Evolutionary conservation across 768 basidiomycete species (phyloP).

Genomic region (Boletus sp.): DNA sequence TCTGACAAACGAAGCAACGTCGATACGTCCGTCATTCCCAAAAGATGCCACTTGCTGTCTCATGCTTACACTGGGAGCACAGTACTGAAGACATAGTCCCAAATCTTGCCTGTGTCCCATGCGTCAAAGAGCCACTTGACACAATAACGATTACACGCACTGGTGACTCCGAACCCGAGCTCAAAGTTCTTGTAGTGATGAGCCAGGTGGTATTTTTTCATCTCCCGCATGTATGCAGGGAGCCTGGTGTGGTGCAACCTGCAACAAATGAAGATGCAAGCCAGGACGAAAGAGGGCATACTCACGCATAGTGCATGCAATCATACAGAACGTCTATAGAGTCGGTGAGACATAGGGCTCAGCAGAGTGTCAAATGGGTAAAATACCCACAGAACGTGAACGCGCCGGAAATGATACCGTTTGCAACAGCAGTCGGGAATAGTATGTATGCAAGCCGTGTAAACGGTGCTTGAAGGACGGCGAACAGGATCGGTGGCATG

Average conservation of each 20-base stretch:
- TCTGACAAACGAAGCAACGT: conserved; percentile 8
- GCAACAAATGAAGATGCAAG: conserved; percentile 4
- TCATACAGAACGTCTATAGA: conserved; percentile 74
- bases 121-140: conserved; percentile 1
- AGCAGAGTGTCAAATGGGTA: neutral
- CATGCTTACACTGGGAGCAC: conserved; percentile 54
- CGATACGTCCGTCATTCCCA: neutral
- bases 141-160: conserved; percentile 38
- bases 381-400: conserved; percentile 64
- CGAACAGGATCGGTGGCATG: conserved; percentile 91
- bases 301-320: conserved; percentile 89
- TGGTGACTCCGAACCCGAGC: conserved; percentile 95
- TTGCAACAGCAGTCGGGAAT: conserved; percentile 82
- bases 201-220: conserved; percentile 97
- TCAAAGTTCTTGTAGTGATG: conserved; percentile 99
- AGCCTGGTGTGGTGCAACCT: conserved; percentile 84
- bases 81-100: conserved; percentile 92
- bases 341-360: conserved; percentile 6
- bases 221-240: conserved; percentile 80
- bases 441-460: conserved; percentile 77
- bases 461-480: conserved; percentile 75
- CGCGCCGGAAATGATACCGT: conserved; percentile 84
- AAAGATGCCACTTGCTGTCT: neutral
- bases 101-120: conserved; percentile 69
- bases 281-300: conserved; percentile 9